phyloP scores from a whole-genome alignment of 805 yeast genomes.

The Cyberlindnera lachancei region DNA sequence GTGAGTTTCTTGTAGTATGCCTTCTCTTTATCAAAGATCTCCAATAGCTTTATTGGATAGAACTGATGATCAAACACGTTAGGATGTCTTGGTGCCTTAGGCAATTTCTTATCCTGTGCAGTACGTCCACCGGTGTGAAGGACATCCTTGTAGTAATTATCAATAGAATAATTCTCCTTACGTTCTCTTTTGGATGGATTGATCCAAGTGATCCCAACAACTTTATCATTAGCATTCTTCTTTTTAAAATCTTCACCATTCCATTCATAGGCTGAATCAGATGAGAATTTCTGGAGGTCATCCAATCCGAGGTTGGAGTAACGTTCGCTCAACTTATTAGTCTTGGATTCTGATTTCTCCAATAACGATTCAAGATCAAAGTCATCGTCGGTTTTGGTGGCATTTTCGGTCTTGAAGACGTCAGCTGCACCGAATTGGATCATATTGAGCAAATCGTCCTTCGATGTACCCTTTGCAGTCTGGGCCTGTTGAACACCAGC shows the following conservation, averaged over 20 bases:
- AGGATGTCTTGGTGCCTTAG: constrained; percentile 79
- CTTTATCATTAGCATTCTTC: constrained; percentile 45
- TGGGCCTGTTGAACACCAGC: constrained; percentile 18
- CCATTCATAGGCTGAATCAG: constrained; percentile 80
- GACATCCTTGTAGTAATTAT: constrained; percentile 77
- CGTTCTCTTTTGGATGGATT: constrained; percentile 82
- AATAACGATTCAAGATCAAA: constrained; percentile 56
- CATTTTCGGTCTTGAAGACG: constrained; percentile 33
- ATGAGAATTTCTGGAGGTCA: constrained; percentile 69
- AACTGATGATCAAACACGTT: constrained; percentile 88
- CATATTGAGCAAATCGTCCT: constrained; percentile 72
- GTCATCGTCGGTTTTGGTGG: constrained; percentile 34
- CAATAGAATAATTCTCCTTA: constrained; percentile 80
- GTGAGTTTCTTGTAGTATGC: constrained; percentile 65
- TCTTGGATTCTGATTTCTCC: constrained; percentile 53
- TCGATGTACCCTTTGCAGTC: constrained; percentile 36
- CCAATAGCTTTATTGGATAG: constrained; percentile 67
- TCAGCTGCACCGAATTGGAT: constrained; percentile 78
- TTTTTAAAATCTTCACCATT: constrained; percentile 76
- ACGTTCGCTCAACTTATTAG: constrained; percentile 52
- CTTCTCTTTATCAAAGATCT: constrained; percentile 74
- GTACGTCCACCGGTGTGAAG: constrained; percentile 65
- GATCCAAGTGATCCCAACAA: constrained; percentile 57
- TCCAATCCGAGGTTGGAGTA: constrained; percentile 65
- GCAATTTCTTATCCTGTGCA: constrained; percentile 40